A percentile compares a stretch with the other conserved stretches of the same genome.
These are phyloP conservation scores for Solanum ahanhuiri DNA, from an alignment of 257 asterid species.

Conservation along the genomic window DNA sequence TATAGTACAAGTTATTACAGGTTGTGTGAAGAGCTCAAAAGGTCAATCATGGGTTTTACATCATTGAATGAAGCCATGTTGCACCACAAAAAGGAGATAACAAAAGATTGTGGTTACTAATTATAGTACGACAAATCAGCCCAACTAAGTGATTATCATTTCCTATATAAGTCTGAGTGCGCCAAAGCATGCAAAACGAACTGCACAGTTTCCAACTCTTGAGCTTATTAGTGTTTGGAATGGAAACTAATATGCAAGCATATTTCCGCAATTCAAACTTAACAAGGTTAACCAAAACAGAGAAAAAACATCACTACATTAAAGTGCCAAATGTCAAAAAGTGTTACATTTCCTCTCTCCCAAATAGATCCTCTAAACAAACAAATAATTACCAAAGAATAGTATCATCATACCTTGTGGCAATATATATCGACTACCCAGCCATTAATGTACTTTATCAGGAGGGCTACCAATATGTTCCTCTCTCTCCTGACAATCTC, in stretches of 20 bases:
- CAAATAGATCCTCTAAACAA: neutral
- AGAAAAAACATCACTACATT: neutral
- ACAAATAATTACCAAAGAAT: neutral
- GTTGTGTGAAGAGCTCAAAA: neutral
- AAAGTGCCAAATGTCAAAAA: neutral
- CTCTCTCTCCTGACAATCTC: constrained; percentile 92
- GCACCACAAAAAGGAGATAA: neutral
- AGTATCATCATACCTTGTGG: constrained; percentile 55
- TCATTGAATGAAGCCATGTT: neutral
- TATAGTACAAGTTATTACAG: neutral
- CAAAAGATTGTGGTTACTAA: neutral
- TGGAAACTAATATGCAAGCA: neutral
- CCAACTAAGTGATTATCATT: neutral
- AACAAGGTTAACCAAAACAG: neutral
- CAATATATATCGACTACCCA: constrained; percentile 95
- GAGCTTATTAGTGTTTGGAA: neutral
- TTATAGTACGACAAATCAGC: neutral
- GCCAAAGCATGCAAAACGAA: neutral
- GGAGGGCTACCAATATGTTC: constrained; percentile 67
- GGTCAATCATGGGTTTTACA: neutral
- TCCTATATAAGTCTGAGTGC: neutral
- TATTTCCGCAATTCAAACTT: neutral
- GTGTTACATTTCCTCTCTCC: neutral
- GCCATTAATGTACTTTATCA: constrained; percentile 67
- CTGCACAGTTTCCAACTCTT: neutral